Base-by-base conservation (phyloP, 192 early-diverging fungal genomes). In the Backusella liffmaniae region DNA sequence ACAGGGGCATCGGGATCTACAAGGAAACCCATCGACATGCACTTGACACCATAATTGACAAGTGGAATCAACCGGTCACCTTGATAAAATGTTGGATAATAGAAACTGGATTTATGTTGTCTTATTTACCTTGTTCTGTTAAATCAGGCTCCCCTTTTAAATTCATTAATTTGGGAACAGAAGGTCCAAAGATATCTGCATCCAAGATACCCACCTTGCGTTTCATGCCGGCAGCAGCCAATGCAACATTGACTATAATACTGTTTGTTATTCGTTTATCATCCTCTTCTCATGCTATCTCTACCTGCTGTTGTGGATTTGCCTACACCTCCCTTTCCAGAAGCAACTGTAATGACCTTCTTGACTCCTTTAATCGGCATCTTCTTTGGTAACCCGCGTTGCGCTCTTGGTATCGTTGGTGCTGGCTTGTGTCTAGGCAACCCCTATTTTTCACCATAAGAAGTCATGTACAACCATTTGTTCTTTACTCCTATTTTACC, bases 101-200 rank as follows among this genome's bases (percentile, higher is more conserved):
- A 5, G 4, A 1, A 34, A 3, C 0, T 9, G 0, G 65, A n/a
- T 5, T 5, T 5, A 32, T 29, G n/a, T 30, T 32, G 9, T 26
- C 6, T 4, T 66, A 3, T 29, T 67, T 77, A 87, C 90, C 85
- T 76, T 87, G 78, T 62, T 87, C 87, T 18, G 87, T 84, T 29
- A 90, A 80, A 9, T 92, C 87, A 7, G 94, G 94, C 78, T 93
- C 86, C 0, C 90, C 92, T 66, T 83, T 81, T 67, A 97, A 84
- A 66, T 94, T 94, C 91, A 97, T 93, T 79, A 97, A 88, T 46
- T 77, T 78, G 21, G 96, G 95, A 62, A 97, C 89, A 0, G 94
- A 96, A 3, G 96, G 96, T 2, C 96, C 96, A 88, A 94, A 96
- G n/a, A 97, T 85, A 87, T 97, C 96, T 0, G 94, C 94, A 77